Percentiles rank a stretch among this genome's conserved stretches.
These are phyloP conservation scores for Hylodesmum podocarpum DNA, from an alignment of 306 rosid species.

Conservation along the genomic window DNA sequence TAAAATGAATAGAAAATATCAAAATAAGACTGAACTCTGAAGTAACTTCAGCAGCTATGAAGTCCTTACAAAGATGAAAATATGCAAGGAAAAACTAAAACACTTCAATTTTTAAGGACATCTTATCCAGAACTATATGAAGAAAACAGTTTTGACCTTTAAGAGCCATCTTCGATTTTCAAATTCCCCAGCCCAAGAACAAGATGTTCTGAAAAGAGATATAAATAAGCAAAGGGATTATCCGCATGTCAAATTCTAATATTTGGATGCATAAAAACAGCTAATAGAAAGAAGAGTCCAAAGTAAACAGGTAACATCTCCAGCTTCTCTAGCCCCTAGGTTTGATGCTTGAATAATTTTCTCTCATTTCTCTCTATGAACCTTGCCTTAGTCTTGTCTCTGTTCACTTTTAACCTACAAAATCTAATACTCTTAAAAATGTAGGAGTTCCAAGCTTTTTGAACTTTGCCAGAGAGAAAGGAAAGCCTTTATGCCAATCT, in stretches of 20 bases:
- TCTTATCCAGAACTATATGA: background rate
- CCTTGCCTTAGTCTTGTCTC: background rate
- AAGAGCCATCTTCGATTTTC: background rate
- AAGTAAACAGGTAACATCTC: background rate
- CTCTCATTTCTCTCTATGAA: background rate
- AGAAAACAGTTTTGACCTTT: background rate
- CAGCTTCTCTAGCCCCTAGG: background rate
- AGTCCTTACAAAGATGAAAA: background rate
- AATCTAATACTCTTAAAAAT: background rate
- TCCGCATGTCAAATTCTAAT: background rate
- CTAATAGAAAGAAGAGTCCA: background rate
- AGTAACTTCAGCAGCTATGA: too few species aligned
- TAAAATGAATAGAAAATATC: background rate
- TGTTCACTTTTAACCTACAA: background rate
- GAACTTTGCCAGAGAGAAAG: too few species aligned
- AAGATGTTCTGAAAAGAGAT: background rate
- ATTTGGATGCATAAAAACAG: background rate
- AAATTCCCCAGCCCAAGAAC: background rate
- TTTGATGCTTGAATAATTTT: background rate
- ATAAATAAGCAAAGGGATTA: background rate
- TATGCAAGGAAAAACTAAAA: background rate
- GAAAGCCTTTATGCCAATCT: too few species aligned
- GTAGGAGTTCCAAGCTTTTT: background rate
- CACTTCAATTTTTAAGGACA: background rate
- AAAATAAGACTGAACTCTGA: background rate